Evolutionary conservation across 164 flowering plant genomes (phyloP), one percentile per base, ranked within the genome.

Genomic region (Berberis thunbergii): DNA sequence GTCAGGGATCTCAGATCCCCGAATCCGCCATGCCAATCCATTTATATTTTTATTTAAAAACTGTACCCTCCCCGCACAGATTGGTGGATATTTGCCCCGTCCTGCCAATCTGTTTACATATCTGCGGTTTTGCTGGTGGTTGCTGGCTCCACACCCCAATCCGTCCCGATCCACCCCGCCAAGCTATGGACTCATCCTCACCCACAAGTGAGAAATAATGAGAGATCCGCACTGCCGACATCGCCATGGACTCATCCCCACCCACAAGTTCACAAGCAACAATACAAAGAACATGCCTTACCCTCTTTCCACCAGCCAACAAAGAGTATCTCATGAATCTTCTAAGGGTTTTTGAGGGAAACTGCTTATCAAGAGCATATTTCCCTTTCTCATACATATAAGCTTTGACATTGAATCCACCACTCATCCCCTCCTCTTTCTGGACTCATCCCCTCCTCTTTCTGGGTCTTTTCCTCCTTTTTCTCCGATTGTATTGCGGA

Each of bases 231-330:
- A 26, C 96, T 0, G 87, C 73, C 0, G 96, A 83, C 89, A 86
- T 81, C 2, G 89, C 89, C 44, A 67, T 61, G 40, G 72, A 57
- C 54, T 80, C 80, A 1, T 53, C 43, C 9, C 91, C 96, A 8
- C 96, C 96, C 11, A 84, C 86, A 10, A 88, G 80, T 71, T 84
- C 96, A 54, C 91, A 80, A 5, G 95, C 84, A 2, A 91, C 89
- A 43, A 88, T 53, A 57, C 91, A 87, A 63, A 87, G 81, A 9
- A 79, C 63, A 0, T 89, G 95, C 0, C 95, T 75, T 40, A 88
- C 91, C 4, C 95, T 71, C 76, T 88, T 88, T 54, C 95, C 95
- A 26, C 91, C 89, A 46, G 89, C 95, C 5, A 88, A 78, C 41
- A 86, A 77, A 1, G 95, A 88, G 71, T 86, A 88, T 2, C 96